A percentile compares a stretch with the other conserved stretches of the same genome.
Conservation (phyloP, 2,329 filamentous ascomycete genomes). For the Apiospora malaysiana region DNA sequence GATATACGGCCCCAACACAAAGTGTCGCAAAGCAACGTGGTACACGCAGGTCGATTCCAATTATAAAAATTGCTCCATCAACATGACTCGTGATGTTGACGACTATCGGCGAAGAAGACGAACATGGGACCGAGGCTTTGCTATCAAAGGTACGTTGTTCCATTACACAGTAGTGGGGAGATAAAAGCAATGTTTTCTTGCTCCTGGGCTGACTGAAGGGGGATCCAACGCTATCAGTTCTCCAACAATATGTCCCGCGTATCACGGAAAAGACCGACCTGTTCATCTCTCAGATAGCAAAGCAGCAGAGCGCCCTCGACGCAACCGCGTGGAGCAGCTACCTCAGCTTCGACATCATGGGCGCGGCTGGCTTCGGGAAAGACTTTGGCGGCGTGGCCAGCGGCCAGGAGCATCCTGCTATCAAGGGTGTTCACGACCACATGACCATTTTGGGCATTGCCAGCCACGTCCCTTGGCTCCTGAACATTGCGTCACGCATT, state of each 20-base stretch:
- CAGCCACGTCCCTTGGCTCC: conserved; percentile 43
- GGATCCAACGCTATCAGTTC: conserved; percentile 26
- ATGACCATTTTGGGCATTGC: conserved; percentile 42
- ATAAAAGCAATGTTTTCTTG: no score
- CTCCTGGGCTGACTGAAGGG: neutral
- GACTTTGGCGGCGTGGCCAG: conserved; percentile 33
- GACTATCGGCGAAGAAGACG: conserved; percentile 32
- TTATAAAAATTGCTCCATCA: conserved; percentile 42
- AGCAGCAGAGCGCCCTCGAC: conserved; percentile 26
- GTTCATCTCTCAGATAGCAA: conserved; percentile 26
- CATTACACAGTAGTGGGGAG: no score
- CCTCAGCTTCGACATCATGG: conserved; percentile 37
- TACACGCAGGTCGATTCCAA: conserved; percentile 41
- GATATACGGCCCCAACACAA: conserved; percentile 44
- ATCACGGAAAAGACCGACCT: conserved; percentile 25
- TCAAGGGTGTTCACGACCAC: conserved; percentile 42
- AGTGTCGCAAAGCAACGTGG: conserved; percentile 47
- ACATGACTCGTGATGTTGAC: conserved; percentile 41
- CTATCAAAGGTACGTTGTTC: conserved; percentile 32
- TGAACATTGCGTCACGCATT: conserved; percentile 38
- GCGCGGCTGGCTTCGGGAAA: conserved; percentile 33
- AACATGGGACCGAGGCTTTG: conserved; percentile 35
- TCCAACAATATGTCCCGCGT: conserved; percentile 32
- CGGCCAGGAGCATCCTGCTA: conserved; percentile 37
- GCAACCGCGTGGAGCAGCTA: conserved; percentile 32